These are phyloP conservation scores for Dianthus caryophyllus DNA, from an alignment of 148 eudicot genomes.

Conservation along the genomic window DNA sequence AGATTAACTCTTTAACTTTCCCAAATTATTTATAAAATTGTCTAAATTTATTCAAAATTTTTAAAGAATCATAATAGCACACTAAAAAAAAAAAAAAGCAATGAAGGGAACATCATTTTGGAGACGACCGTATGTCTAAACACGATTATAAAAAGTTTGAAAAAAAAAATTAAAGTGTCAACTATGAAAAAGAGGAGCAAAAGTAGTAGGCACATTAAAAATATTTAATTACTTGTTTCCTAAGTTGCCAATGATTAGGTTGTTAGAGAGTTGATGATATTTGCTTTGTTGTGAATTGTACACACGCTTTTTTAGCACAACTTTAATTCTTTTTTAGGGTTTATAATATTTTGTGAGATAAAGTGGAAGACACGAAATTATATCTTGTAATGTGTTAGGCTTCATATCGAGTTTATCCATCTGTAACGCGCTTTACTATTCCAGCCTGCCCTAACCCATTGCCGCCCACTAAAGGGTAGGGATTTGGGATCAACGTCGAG, in stretches of 20 bases:
- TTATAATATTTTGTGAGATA: constrained; percentile 13
- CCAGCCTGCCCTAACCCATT: constrained; percentile 20
- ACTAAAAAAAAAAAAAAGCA: too few species aligned
- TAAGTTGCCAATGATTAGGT: constrained; percentile 29
- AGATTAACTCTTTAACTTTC: too few species aligned
- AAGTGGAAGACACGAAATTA: constrained; percentile 32
- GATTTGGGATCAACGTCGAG: too few species aligned
- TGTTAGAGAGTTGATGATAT: constrained; percentile 15
- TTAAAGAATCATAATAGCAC: too few species aligned
- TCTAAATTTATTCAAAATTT: too few species aligned
- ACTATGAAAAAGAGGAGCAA: constrained; percentile 13
- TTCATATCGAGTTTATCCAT: constrained; percentile 11
- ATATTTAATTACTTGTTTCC: constrained; percentile 10
- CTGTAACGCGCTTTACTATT: constrained; percentile 26
- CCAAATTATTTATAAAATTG: too few species aligned
- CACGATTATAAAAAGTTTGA: background rate
- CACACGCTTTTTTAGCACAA: background rate
- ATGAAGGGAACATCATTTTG: constrained; percentile 14
- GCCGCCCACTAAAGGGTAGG: constrained; percentile 14
- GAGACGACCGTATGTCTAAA: constrained; percentile 14
- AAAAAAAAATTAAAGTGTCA: background rate
- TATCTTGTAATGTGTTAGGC: background rate
- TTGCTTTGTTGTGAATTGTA: constrained; percentile 2
- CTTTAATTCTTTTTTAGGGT: background rate
- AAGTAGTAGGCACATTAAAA: constrained; percentile 24